Conservation (phyloP, 257 asterid genomes). For the Forsythia viridissima region DNA sequence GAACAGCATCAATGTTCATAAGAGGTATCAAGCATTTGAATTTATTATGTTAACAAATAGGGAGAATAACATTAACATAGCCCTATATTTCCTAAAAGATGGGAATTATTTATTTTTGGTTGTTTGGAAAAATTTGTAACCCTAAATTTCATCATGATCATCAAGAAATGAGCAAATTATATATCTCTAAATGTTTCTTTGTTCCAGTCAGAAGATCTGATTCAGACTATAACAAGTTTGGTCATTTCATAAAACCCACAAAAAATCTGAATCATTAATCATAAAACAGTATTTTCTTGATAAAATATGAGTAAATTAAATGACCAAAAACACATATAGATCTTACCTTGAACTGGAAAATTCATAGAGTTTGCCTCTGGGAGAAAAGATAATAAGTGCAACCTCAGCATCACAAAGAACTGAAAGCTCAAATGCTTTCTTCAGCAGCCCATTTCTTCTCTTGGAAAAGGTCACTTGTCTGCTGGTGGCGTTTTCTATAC, state of each 20-base stretch:
- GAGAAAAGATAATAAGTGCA: slow-evolving; percentile 75
- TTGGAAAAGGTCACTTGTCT: slow-evolving; percentile 94
- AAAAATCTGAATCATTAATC: slow-evolving; percentile 10
- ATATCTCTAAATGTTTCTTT: neutral
- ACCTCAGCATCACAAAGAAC: slow-evolving; percentile 91
- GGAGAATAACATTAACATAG: neutral
- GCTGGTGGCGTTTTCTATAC: slow-evolving; percentile 90
- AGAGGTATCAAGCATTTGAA: neutral
- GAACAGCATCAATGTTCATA: neutral
- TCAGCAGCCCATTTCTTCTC: slow-evolving; percentile 80
- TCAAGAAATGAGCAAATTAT: neutral
- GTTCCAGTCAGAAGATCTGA: neutral
- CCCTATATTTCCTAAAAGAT: neutral
- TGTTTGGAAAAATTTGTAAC: neutral
- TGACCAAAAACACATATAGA: neutral
- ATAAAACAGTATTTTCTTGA: neutral
- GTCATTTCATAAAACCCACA: neutral
- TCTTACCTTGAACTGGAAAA: slow-evolving; percentile 76
- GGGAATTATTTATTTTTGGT: neutral
- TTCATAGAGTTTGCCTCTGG: slow-evolving; percentile 82
- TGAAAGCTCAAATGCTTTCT: slow-evolving; percentile 85
- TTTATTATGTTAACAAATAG: neutral
- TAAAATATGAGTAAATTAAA: neutral
- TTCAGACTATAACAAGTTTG: neutral
- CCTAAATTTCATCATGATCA: neutral